phyloP scores from a whole-genome alignment of 2,329 filamentous ascomycete species.

The Penicillium frequentans region DNA sequence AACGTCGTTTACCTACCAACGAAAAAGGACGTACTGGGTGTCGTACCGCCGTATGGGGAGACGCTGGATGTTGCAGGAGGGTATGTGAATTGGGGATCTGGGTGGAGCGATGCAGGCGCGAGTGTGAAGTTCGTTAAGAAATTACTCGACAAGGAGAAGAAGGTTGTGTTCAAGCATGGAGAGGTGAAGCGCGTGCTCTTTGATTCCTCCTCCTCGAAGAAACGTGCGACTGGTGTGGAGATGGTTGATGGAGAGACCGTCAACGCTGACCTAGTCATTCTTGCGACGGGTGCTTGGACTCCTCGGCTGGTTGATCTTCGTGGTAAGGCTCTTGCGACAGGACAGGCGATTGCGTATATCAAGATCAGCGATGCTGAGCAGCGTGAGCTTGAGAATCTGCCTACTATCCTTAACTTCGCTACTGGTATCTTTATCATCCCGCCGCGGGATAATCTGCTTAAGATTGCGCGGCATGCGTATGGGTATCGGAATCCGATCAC shows the following conservation, averaged over 20 bases:
- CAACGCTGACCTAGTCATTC: conserved; percentile 69
- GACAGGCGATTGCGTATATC: conserved; percentile 78
- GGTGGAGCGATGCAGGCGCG: conserved; percentile 47
- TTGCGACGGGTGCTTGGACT: conserved; percentile 88
- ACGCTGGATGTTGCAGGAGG: conserved; percentile 39
- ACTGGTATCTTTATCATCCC: conserved; percentile 58
- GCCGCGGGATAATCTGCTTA: conserved; percentile 58
- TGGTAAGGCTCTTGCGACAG: conserved; percentile 75
- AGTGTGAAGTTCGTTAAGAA: conserved; percentile 41
- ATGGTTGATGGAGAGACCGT: conserved; percentile 53
- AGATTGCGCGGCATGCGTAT: conserved; percentile 68
- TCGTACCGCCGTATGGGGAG: conserved; percentile 36
- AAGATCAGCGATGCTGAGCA: conserved; percentile 72
- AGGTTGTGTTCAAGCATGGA: conserved; percentile 37
- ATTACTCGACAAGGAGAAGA: conserved; percentile 36
- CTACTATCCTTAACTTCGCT: conserved; percentile 57
- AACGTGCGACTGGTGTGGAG: conserved; percentile 53
- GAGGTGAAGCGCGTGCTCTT: conserved; percentile 38
- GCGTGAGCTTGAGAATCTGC: conserved; percentile 61
- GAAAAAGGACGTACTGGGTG: conserved; percentile 34
- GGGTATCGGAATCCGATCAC: conserved; percentile 57
- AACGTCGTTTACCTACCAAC: conserved; percentile 36
- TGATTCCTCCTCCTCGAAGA: conserved; percentile 17
- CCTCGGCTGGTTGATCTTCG: conserved; percentile 73
- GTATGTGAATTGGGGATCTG: conserved; percentile 49